These are phyloP conservation scores for Pleurotus cornucopiae DNA, from an alignment of 768 basidiomycete genomes.

Conservation along the genomic window DNA sequence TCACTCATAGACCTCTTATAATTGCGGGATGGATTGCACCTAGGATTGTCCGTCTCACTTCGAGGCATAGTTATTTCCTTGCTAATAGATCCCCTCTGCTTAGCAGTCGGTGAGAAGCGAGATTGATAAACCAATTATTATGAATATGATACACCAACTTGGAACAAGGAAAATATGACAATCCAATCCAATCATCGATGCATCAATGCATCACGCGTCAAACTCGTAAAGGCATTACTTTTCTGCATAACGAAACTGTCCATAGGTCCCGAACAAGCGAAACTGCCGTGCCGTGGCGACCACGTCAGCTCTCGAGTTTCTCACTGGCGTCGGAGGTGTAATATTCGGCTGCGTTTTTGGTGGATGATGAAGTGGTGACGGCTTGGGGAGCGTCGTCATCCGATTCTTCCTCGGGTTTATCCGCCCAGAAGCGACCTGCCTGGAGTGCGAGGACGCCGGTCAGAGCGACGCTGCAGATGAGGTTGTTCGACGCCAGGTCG, in stretches of 20 bases:
- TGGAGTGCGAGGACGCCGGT: constrained; percentile 85
- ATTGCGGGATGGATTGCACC: not conserved
- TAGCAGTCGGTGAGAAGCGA: not conserved
- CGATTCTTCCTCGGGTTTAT: constrained; percentile 62
- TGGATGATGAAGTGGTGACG: constrained; percentile 6
- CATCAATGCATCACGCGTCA: not conserved
- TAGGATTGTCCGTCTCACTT: too few species aligned
- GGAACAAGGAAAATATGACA: not conserved
- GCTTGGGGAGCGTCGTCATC: constrained; percentile 34
- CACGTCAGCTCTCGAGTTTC: not conserved
- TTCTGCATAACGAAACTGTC: too few species aligned
- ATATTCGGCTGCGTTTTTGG: not conserved
- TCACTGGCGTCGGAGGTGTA: constrained; percentile 2
- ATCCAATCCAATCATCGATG: not conserved
- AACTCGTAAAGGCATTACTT: too few species aligned
- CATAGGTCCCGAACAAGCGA: not conserved
- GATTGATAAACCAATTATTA: not conserved
- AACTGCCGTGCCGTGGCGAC: not conserved
- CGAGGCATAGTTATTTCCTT: too few species aligned
- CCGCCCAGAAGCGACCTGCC: constrained; percentile 83
- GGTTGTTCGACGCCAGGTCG: constrained; percentile 78
- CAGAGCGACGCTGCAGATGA: constrained; percentile 83
- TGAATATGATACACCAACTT: not conserved
- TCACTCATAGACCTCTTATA: constrained; percentile 10
- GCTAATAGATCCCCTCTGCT: not conserved